A percentile compares a stretch with the other conserved stretches of the same genome.
phyloP scores from a whole-genome alignment of 305 asterid genomes.

The Fraxinus paxiana region DNA sequence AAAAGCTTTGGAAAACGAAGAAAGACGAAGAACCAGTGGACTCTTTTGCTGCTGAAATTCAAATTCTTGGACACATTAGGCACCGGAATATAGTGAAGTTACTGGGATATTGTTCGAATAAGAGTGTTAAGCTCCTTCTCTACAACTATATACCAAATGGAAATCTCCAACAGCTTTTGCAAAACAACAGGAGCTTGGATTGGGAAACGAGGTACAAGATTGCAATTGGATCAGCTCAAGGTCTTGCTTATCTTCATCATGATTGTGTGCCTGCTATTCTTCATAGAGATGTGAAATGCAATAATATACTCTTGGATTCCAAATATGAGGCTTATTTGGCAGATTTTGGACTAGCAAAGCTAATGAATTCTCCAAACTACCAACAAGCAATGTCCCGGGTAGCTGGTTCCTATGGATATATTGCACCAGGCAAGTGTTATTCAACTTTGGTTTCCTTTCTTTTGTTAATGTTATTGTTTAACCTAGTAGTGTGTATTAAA shows the following conservation, averaged over 20 bases:
- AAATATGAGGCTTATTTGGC: slow-evolving; percentile 82
- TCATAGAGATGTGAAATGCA: slow-evolving; percentile 90
- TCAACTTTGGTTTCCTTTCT: neutral
- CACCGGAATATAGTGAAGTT: slow-evolving; percentile 85
- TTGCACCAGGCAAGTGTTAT: slow-evolving; percentile 85
- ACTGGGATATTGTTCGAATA: slow-evolving; percentile 80
- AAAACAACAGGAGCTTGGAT: slow-evolving; percentile 62
- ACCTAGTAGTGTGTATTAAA: neutral
- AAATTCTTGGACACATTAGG: slow-evolving; percentile 87
- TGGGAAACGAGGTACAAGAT: slow-evolving; percentile 92
- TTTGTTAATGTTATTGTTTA: neutral
- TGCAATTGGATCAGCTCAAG: slow-evolving; percentile 88
- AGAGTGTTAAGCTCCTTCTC: slow-evolving; percentile 73
- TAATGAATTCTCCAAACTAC: slow-evolving; percentile 76
- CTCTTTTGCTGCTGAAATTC: slow-evolving; percentile 90
- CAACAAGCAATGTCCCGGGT: slow-evolving; percentile 87
- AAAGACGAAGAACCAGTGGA: slow-evolving; percentile 63
- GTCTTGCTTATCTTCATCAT: slow-evolving; percentile 88
- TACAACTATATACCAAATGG: slow-evolving; percentile 81
- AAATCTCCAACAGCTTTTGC: slow-evolving; percentile 76
- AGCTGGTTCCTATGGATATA: slow-evolving; percentile 91
- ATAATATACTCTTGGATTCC: slow-evolving; percentile 79
- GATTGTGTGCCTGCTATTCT: slow-evolving; percentile 83
- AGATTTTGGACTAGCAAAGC: slow-evolving; percentile 92
- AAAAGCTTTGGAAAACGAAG: slow-evolving; percentile 84